These are phyloP conservation scores for Marsdenia floribunda DNA, from an alignment of 257 asterid genomes.

Conservation along the genomic window DNA sequence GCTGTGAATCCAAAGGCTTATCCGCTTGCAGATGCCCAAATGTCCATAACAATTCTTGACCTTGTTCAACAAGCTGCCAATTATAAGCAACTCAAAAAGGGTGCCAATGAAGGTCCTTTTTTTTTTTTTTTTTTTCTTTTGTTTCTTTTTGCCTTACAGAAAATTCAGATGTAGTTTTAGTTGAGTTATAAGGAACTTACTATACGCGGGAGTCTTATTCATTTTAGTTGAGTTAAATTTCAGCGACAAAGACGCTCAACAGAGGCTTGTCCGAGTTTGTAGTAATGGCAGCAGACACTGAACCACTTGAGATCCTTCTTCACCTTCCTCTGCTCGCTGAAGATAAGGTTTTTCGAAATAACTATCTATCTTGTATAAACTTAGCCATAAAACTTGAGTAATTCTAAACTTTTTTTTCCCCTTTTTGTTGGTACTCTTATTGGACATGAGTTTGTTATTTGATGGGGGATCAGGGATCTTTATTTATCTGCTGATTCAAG, in stretches of 20 bases:
- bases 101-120: constrained; percentile 82
- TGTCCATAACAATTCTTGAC: constrained; percentile 73
- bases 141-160: too few relatives aligned
- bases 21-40: constrained; percentile 66
- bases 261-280: constrained; percentile 88
- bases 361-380: neutral
- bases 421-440: neutral
- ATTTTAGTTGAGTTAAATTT: constrained; percentile 11
- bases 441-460: neutral
- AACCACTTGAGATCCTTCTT: constrained; percentile 92
- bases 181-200: neutral
- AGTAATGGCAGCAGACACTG: constrained; percentile 93
- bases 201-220: neutral
- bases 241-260: constrained; percentile 93
- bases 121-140: neutral
- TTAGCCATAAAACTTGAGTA: neutral
- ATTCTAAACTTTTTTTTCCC: too few relatives aligned
- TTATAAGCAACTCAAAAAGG: constrained; percentile 90
- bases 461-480: neutral
- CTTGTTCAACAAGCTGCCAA: constrained; percentile 89
- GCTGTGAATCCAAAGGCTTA: constrained; percentile 17
- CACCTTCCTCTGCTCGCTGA: constrained; percentile 96
- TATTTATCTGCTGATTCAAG: neutral
- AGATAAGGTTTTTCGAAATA: constrained; percentile 53
- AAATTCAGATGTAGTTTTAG: neutral